A percentile compares a stretch with the other conserved stretches of the same genome.
Conservation (phyloP, 129 eudicot genomes). For the Escallonia herrerae region DNA sequence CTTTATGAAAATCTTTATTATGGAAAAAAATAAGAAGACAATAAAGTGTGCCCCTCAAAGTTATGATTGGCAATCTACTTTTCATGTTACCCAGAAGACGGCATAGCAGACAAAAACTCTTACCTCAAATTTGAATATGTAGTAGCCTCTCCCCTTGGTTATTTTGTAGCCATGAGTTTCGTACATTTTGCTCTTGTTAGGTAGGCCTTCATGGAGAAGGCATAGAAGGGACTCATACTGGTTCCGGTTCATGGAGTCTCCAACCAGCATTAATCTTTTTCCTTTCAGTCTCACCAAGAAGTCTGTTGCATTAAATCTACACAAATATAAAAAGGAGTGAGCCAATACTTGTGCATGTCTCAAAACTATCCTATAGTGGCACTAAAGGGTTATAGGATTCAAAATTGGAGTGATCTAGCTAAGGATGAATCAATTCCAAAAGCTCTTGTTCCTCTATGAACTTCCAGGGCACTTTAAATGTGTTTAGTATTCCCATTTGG, state of each 20-base stretch:
- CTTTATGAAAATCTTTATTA: no score
- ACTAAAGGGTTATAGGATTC: no score
- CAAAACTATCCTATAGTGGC: no score
- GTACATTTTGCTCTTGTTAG: constrained; percentile 75
- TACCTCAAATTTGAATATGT: constrained; percentile 83
- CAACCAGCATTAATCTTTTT: constrained; percentile 83
- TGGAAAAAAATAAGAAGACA: background rate
- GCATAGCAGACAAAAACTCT: background rate
- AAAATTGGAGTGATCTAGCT: no score
- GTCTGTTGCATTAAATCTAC: constrained; percentile 81
- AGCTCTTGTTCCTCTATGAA: no score
- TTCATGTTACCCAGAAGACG: background rate
- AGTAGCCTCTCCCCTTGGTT: constrained; percentile 91
- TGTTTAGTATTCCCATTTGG: no score
- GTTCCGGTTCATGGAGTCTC: constrained; percentile 95
- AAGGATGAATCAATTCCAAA: no score
- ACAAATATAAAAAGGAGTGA: constrained; percentile 16
- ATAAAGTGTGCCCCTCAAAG: no score
- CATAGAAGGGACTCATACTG: constrained; percentile 93
- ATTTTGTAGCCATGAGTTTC: constrained; percentile 77
- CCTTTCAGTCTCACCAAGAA: constrained; percentile 76
- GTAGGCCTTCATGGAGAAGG: constrained; percentile 63
- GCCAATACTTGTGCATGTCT: background rate
- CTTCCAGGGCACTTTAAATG: no score
- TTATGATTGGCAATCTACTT: background rate